A percentile compares a stretch with the other conserved stretches of the same genome.
Evolutionary conservation across 1,284 basidiomycete genomes (phyloP).

Genomic region (Leucoagaricus sp.): DNA sequence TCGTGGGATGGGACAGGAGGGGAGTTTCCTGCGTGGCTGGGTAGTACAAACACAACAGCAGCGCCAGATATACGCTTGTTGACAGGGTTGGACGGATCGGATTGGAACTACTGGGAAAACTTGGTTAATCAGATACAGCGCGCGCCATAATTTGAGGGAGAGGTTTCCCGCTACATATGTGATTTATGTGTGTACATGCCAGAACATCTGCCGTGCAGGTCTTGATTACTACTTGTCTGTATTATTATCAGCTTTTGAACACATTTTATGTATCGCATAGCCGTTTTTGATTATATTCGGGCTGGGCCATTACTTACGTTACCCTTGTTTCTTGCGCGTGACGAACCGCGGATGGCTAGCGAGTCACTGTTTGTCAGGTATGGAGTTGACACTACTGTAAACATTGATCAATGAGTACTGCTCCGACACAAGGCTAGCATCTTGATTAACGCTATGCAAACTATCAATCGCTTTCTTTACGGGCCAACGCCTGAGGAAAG

Average conservation of each 20-base stretch:
- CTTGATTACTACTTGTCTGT: constrained; percentile 2
- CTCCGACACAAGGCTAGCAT: not conserved
- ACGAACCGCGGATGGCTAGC: not conserved
- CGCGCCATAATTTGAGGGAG: constrained; percentile 34
- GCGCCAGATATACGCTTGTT: constrained; percentile 45
- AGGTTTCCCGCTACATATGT: not conserved
- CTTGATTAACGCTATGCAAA: constrained; percentile 60
- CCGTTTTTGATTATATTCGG: not conserved
- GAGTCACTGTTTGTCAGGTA: constrained; percentile 14
- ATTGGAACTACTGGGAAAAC: constrained; percentile 82
- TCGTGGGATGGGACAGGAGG: constrained; percentile 65
- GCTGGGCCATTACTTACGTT: not conserved
- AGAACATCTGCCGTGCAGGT: not conserved
- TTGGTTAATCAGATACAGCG: constrained; percentile 75
- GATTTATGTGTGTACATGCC: not conserved
- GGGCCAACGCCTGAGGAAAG: constrained; percentile 94
- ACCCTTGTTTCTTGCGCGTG: constrained; percentile 4
- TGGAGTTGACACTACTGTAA: not conserved
- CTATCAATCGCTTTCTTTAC: constrained; percentile 89
- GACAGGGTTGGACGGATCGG: constrained; percentile 59
- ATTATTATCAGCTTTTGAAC: no score
- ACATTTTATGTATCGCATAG: not conserved
- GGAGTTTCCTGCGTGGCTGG: constrained; percentile 64
- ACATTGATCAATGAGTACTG: constrained; percentile 11
- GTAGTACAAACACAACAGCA: constrained; percentile 36